phyloP scores from a whole-genome alignment of 495 filamentous ascomycete species.

The Penicillium herquei region DNA sequence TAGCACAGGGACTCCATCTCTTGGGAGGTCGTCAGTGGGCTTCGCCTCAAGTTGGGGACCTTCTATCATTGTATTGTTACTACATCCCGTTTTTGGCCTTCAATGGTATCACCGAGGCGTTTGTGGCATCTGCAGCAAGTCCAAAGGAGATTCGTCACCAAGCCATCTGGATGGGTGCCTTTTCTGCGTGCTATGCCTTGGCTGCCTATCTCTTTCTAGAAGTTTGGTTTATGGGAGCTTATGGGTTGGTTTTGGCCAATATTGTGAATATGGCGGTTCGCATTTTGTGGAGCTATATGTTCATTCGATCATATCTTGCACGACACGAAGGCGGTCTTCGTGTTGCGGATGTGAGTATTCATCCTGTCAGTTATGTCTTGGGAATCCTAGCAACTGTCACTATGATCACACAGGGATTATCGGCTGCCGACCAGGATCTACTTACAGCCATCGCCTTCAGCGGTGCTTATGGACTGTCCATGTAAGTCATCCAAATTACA shows the following conservation, averaged over 20 bases:
- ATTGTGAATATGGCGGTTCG: slow-evolving; percentile 80
- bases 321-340: slow-evolving; percentile 29
- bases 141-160: slow-evolving; percentile 68
- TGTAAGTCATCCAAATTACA: slow-evolving; percentile 53
- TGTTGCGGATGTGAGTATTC: slow-evolving; percentile 26
- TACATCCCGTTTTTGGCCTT: slow-evolving; percentile 90
- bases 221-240: slow-evolving; percentile 64
- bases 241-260: slow-evolving; percentile 81
- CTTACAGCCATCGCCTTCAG: slow-evolving; percentile 51
- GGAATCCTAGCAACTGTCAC: slow-evolving; percentile 31
- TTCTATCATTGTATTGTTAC: slow-evolving; percentile 78
- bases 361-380: slow-evolving; percentile 31
- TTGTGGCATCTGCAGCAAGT: slow-evolving; percentile 80
- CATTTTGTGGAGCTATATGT: slow-evolving; percentile 73
- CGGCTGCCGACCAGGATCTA: slow-evolving; percentile 34
- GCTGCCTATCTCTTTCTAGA: slow-evolving; percentile 70
- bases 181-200: slow-evolving; percentile 68
- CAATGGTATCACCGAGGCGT: slow-evolving; percentile 91
- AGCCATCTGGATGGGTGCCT: slow-evolving; percentile 75
- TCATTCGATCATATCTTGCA: slow-evolving; percentile 64
- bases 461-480: slow-evolving; percentile 49
- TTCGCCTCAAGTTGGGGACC: slow-evolving; percentile 58
- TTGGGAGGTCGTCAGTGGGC: slow-evolving; percentile 75
- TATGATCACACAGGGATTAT: slow-evolving; percentile 22
- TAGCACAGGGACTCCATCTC: slow-evolving; percentile 66